Conservation (phyloP, 495 filamentous ascomycete genomes). For the Aspergillus heteromorphus region DNA sequence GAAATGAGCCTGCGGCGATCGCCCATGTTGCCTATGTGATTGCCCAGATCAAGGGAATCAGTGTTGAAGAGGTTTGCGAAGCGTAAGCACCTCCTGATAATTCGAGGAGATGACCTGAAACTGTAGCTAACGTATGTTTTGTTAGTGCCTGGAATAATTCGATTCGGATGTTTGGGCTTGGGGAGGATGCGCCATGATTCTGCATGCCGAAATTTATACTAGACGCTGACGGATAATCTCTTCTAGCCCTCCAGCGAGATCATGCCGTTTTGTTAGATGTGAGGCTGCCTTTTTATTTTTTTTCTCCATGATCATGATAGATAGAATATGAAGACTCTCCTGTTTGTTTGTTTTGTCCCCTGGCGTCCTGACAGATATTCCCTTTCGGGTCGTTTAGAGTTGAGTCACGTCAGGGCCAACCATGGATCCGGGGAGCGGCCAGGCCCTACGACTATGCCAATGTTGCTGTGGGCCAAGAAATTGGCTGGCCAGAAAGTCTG, state of each 20-base stretch:
- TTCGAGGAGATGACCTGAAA: not conserved
- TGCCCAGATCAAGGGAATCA: slow-evolving; percentile 74
- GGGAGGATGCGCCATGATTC: slow-evolving; percentile 13
- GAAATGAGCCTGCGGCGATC: slow-evolving; percentile 87
- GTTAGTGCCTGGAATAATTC: slow-evolving; percentile 74
- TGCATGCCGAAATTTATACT: not conserved
- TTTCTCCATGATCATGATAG: not conserved
- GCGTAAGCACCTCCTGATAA: slow-evolving; percentile 46
- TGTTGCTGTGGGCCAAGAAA: not conserved
- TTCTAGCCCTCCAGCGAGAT: not conserved
- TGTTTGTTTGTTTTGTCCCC: not conserved
- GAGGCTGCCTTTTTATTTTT: not conserved
- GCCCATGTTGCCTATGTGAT: slow-evolving; percentile 79
- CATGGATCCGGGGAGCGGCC: not conserved
- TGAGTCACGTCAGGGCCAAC: not conserved
- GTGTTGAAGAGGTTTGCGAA: slow-evolving; percentile 76
- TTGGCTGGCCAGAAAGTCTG: not conserved
- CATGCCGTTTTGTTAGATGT: not conserved
- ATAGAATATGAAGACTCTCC: not conserved
- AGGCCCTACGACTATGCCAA: not conserved
- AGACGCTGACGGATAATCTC: not conserved
- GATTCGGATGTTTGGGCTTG: slow-evolving; percentile 71
- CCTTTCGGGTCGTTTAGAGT: not conserved
- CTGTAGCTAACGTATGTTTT: slow-evolving; percentile 12
- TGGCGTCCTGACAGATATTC: not conserved